Evolutionary conservation across 1,139 yeast genomes (phyloP).

Genomic region (Taphrina wiesneri): DNA sequence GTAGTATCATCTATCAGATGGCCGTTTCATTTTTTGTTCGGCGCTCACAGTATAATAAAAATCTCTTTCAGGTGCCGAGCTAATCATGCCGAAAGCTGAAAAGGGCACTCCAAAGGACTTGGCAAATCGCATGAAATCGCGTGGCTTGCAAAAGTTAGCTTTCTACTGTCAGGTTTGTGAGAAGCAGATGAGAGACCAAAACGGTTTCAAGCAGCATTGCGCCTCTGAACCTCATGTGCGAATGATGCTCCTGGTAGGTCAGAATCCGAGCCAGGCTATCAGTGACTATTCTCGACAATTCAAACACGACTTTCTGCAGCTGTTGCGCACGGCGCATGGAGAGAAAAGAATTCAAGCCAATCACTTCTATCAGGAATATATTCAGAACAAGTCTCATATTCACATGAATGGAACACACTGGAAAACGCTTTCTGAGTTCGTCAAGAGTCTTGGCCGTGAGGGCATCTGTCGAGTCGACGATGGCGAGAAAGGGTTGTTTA

Average conservation of each 20-base stretch:
- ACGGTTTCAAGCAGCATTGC: conserved; percentile 88
- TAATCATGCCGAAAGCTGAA: conserved; percentile 55
- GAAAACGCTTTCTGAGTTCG: conserved; percentile 68
- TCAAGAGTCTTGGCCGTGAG: conserved; percentile 61
- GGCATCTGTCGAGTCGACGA: conserved; percentile 62
- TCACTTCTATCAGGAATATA: conserved; percentile 82
- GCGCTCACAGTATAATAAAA: no score
- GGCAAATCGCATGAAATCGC: conserved; percentile 74
- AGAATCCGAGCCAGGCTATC: conserved; percentile 54
- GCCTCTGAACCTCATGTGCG: conserved; percentile 73
- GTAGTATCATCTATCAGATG: no score
- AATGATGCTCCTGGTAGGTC: conserved; percentile 51
- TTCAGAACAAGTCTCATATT: conserved; percentile 72
- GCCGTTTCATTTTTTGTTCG: no score
- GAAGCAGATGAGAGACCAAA: conserved; percentile 92
- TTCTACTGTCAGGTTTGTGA: conserved; percentile 90
- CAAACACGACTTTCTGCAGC: conserved; percentile 62
- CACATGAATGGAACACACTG: conserved; percentile 90
- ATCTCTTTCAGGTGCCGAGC: no score
- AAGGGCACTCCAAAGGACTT: conserved; percentile 79
- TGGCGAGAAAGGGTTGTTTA: conserved; percentile 51
- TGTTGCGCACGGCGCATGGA: conserved; percentile 71
- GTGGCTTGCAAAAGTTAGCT: conserved; percentile 79
- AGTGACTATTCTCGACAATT: conserved; percentile 64
- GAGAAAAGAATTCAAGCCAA: conserved; percentile 79